These are phyloP conservation scores for Botryobasidium botryosum DNA, from an alignment of 768 basidiomycete species.

Conservation along the genomic window DNA sequence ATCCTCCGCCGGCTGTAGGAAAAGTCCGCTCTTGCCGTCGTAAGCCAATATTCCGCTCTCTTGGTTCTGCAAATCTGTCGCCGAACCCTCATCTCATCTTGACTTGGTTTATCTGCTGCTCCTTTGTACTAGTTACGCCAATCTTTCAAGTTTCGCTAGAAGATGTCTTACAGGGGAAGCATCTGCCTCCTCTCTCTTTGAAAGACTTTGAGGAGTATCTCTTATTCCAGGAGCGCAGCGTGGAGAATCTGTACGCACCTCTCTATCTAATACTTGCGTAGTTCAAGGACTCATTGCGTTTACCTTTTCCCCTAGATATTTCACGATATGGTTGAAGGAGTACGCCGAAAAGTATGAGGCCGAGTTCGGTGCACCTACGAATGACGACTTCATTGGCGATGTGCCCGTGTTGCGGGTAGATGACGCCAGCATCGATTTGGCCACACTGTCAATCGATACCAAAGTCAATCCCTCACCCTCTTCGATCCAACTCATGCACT, in stretches of 20 bases:
- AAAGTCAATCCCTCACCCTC: no score
- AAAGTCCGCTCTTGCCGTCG: no score
- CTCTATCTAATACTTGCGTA: background rate
- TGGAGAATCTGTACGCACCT: constrained; percentile 4
- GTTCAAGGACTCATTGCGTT: background rate
- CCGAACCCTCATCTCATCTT: no score
- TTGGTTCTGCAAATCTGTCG: no score
- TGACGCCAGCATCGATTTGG: no score
- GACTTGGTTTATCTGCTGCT: no score
- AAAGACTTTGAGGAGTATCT: constrained; percentile 5
- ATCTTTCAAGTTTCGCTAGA: constrained; percentile 1
- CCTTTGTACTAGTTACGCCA: constrained; percentile 1
- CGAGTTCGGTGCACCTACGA: background rate
- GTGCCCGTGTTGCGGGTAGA: no score
- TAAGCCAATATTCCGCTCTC: no score
- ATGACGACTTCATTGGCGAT: background rate
- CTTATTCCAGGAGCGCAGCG: constrained; percentile 2
- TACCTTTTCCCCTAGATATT: background rate
- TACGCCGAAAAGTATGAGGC: constrained; percentile 3
- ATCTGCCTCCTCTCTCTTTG: constrained; percentile 5
- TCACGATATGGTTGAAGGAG: constrained; percentile 3
- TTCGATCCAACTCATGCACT: background rate
- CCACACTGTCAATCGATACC: no score
- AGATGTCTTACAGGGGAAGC: constrained; percentile 6
- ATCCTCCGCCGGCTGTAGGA: no score